phyloP scores from a whole-genome alignment of 2,329 filamentous ascomycete species.

The Pseudomassariella vexata region DNA sequence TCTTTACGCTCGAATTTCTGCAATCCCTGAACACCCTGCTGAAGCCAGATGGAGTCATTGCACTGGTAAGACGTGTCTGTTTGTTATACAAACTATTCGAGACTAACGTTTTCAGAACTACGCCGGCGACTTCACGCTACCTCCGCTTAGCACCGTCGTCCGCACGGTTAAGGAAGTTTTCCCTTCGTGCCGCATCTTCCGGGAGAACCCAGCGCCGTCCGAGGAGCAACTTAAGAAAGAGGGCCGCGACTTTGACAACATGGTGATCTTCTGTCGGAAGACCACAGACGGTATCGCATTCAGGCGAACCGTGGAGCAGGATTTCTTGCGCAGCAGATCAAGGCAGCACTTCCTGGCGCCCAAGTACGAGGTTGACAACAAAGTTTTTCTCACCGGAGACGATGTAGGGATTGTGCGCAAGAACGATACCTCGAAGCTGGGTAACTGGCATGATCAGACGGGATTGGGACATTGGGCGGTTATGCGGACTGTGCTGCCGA shows the following conservation, averaged over 20 bases:
- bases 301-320: constrained; percentile 54
- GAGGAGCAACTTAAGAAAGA: constrained; percentile 39
- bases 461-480: constrained; percentile 85
- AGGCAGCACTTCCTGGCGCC: constrained; percentile 68
- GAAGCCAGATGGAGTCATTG: constrained; percentile 73
- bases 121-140: constrained; percentile 77
- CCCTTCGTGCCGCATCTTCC: constrained; percentile 84
- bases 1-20: constrained; percentile 87
- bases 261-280: constrained; percentile 91
- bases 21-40: constrained; percentile 64
- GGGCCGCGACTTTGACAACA: constrained; percentile 78
- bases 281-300: constrained; percentile 51
- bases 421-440: constrained; percentile 62
- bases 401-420: constrained; percentile 49
- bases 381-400: constrained; percentile 38
- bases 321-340: constrained; percentile 68
- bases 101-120: constrained; percentile 62
- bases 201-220: constrained; percentile 60
- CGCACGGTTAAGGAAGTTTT: constrained; percentile 80
- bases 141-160: constrained; percentile 71
- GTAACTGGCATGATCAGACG: constrained; percentile 66
- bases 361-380: constrained; percentile 58
- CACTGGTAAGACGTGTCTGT: constrained; percentile 59
- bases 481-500: constrained; percentile 80
- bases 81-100: neutral